These are phyloP conservation scores for Tetrapisispora taiwanensis DNA, from an alignment of 805 yeast genomes.

Conservation along the genomic window DNA sequence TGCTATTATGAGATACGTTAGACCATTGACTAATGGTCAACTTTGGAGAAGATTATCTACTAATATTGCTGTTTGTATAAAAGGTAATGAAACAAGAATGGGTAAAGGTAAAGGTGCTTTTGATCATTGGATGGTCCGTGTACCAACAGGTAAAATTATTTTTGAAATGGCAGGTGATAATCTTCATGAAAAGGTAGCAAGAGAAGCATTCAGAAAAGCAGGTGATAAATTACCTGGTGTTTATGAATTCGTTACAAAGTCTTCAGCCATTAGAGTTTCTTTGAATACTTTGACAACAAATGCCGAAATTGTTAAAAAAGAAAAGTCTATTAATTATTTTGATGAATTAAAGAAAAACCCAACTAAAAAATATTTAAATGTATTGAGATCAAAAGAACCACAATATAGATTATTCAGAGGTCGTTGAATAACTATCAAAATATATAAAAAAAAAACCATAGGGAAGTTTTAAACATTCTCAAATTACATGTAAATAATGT, in stretches of 20 bases:
- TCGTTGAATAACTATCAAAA: constrained; percentile 31
- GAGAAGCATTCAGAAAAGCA: constrained; percentile 84
- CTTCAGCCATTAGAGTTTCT: constrained; percentile 63
- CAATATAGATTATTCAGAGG: constrained; percentile 54
- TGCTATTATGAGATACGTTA: constrained; percentile 70
- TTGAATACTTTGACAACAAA: constrained; percentile 41
- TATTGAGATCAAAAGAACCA: constrained; percentile 38
- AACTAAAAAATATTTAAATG: constrained; percentile 50
- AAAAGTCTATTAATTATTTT: constrained; percentile 34
- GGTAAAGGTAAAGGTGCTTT: constrained; percentile 99
- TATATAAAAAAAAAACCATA: background rate
- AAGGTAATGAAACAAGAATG: constrained; percentile 99
- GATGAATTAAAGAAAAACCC: constrained; percentile 51
- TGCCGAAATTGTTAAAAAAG: constrained; percentile 28
- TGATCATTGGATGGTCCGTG: constrained; percentile 94
- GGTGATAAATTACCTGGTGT: constrained; percentile 87
- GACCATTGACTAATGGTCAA: constrained; percentile 54
- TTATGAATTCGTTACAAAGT: constrained; percentile 68
- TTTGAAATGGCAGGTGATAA: constrained; percentile 71
- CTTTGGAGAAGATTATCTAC: constrained; percentile 75
- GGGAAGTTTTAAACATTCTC: background rate
- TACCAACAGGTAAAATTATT: constrained; percentile 88
- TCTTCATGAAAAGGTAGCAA: constrained; percentile 81
- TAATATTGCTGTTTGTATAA: constrained; percentile 82
- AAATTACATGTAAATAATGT: constrained; percentile 1